Conservation (phyloP, 305 asterid genomes). For the Galium porrigens region DNA sequence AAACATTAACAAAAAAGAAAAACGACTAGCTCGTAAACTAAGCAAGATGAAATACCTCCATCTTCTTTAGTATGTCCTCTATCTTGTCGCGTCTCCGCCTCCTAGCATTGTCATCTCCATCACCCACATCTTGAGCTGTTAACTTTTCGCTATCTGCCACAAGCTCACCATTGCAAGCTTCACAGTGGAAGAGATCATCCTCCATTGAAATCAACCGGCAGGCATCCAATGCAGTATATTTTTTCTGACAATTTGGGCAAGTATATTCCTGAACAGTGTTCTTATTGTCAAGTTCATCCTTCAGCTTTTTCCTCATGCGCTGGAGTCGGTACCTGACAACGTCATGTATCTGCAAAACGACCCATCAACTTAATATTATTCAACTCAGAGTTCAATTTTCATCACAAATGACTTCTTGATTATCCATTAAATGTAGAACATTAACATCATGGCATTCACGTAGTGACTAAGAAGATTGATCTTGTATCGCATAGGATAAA, state of each 20-base stretch:
- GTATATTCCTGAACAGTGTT: constrained; percentile 75
- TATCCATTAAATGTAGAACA: not conserved
- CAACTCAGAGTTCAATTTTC: not conserved
- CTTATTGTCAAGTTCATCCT: constrained; percentile 85
- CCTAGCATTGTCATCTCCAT: constrained; percentile 88
- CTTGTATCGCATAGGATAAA: not conserved
- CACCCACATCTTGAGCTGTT: constrained; percentile 52
- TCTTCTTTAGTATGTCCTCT: constrained; percentile 57
- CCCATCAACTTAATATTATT: constrained; percentile 6
- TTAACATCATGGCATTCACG: not conserved
- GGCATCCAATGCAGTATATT: constrained; percentile 88
- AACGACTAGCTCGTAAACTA: not conserved
- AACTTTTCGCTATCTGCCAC: constrained; percentile 73
- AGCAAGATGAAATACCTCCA: constrained; percentile 56
- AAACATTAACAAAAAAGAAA: not conserved
- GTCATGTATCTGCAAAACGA: constrained; percentile 59
- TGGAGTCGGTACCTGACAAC: constrained; percentile 84
- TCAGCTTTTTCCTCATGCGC: constrained; percentile 80
- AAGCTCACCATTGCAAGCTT: constrained; percentile 62
- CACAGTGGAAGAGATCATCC: constrained; percentile 78
- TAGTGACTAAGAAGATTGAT: not conserved
- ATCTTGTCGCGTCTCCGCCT: constrained; percentile 62
- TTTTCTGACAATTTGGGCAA: constrained; percentile 73
- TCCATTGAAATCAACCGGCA: constrained; percentile 46
- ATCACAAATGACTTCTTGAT: not conserved